These are phyloP conservation scores for Eucalyptus leucophloia DNA, from an alignment of 345 rosid genomes.

Conservation along the genomic window DNA sequence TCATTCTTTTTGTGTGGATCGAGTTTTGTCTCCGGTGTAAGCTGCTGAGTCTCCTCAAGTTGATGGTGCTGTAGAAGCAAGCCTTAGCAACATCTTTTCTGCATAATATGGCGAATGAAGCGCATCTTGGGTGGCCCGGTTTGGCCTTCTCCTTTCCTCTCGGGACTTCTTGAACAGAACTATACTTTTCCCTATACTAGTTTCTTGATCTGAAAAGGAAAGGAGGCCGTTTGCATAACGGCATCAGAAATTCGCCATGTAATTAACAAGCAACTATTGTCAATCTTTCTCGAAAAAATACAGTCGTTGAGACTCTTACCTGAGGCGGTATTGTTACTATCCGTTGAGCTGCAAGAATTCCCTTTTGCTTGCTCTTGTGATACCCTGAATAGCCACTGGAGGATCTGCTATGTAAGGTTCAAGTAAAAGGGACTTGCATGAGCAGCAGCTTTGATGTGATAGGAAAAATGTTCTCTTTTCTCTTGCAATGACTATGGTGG, in stretches of 20 bases:
- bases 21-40: conserved; percentile 5
- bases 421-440: neutral
- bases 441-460: neutral
- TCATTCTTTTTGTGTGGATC: conserved; percentile 25
- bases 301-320: conserved; percentile 1
- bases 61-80: conserved; percentile 42
- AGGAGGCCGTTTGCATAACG: neutral
- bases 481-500: neutral
- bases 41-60: conserved; percentile 20
- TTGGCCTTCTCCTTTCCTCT: conserved; percentile 4
- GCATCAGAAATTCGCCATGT: neutral
- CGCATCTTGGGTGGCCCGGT: neutral
- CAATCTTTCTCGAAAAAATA: neutral
- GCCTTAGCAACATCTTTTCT: conserved; percentile 46
- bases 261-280: neutral
- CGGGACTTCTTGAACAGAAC: neutral
- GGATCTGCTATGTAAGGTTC: conserved; percentile 33
- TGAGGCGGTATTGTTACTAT: neutral
- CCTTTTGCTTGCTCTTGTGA: conserved; percentile 19
- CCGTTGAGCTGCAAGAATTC: neutral
- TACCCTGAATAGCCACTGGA: conserved; percentile 38
- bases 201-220: conserved; percentile 10
- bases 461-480: neutral
- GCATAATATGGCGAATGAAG: conserved; percentile 24
- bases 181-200: conserved; percentile 5